Evolutionary conservation across 140 eudicot species (phyloP), one percentile per base, ranked within the genome.

Genomic region (Senecio squalidus): DNA sequence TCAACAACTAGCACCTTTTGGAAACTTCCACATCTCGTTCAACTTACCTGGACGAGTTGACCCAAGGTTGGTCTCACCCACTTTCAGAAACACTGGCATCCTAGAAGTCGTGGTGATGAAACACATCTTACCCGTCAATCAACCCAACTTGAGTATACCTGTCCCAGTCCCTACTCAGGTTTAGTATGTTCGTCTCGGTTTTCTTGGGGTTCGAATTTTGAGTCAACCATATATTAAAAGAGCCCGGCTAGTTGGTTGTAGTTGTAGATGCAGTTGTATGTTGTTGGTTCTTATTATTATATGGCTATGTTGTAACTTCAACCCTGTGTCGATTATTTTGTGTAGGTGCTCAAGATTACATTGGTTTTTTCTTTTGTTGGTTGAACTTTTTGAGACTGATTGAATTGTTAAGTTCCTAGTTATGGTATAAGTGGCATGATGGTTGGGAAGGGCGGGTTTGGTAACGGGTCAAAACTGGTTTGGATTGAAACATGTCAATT

Each of bases 1-100:
- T n/a, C 84, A 80, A 58, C 79, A 80, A 47, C 77, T 76, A 9
- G 71, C 73, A 29, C 82, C 82, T n/a, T 58, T 78, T 21, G 87
- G 87, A 45, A 69, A 47, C 30, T 84, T 84, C 79, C 55, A 63
- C 26, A 27, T 84, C 4, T 64, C 74, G 7, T 84, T 84, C 53
- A 67, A 72, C 68, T 64, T 84, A 50, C 93, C 93, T 1, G 93
- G 87, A 15, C 82, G 80, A 3, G 77, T 84, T 7, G 93, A 84
- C 62, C 77, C 93, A 1, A 71, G 93, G 76, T 49, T 80, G 46
- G 60, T 60, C 44, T 25, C 76, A 6, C 87, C 81, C 10, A 56
- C 63, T 41, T 74, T 80, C 62, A 66, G 67, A 40, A 51, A 81
- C 33, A 80, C 63, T 16, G 93, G 93, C 44, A 80, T 84, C 40